Evolutionary conservation across 768 basidiomycete species (phyloP).

Genomic region (Lactifluus echinatus): DNA sequence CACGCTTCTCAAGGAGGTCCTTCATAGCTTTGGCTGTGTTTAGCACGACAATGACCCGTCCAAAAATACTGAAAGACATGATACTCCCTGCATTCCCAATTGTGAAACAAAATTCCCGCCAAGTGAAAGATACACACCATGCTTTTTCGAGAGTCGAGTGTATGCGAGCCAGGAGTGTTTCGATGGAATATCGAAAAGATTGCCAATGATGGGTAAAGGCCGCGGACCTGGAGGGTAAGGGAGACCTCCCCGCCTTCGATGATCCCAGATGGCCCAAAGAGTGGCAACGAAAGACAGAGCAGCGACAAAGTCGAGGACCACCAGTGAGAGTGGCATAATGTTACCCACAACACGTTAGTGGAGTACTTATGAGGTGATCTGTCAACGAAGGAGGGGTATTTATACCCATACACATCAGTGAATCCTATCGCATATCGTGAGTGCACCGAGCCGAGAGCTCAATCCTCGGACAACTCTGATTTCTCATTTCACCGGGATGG

Average conservation of each 20-base stretch:
- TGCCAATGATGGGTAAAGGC: slow-evolving; percentile 3
- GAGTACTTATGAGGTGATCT: too few species aligned
- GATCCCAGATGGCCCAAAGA: not conserved
- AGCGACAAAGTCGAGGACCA: not conserved
- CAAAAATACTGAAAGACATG: slow-evolving; percentile 29
- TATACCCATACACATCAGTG: too few species aligned
- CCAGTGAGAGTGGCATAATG: too few species aligned
- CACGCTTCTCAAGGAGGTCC: slow-evolving; percentile 45
- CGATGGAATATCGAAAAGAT: slow-evolving; percentile 5
- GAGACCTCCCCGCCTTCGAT: not conserved
- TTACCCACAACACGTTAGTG: too few species aligned
- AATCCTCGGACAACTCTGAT: too few species aligned
- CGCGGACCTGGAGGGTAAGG: slow-evolving; percentile 9
- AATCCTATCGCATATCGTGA: too few species aligned
- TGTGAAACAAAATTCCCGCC: not conserved
- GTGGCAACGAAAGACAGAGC: not conserved
- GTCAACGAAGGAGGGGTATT: too few species aligned
- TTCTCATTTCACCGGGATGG: too few species aligned
- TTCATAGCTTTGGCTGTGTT: slow-evolving; percentile 37
- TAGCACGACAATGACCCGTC: slow-evolving; percentile 41
- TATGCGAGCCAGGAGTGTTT: slow-evolving; percentile 4
- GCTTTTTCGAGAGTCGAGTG: too few species aligned
- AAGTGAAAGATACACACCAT: not conserved
- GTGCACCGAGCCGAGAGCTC: too few species aligned
- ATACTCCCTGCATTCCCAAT: not conserved